Conservation (phyloP, 805 yeast species). For the Saturnispora silvae region DNA sequence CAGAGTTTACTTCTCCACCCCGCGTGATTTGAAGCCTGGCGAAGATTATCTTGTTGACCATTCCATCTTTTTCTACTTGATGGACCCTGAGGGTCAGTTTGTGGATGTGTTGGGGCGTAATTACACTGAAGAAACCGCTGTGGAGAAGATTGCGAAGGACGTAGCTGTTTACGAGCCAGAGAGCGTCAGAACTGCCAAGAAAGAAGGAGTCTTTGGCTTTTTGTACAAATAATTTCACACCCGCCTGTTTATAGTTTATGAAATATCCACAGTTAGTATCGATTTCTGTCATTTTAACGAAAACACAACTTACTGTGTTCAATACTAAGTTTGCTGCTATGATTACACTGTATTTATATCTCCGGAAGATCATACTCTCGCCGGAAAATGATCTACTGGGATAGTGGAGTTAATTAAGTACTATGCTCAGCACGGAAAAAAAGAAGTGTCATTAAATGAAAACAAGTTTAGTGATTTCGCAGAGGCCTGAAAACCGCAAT, state of each 20-base stretch:
- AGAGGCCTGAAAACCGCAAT: too few species aligned
- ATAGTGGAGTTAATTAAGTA: neutral
- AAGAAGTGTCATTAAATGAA: too few species aligned
- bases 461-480: too few species aligned
- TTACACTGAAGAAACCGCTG: slow-evolving; percentile 69
- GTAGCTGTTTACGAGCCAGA: slow-evolving; percentile 67
- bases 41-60: slow-evolving; percentile 96
- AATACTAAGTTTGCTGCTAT: too few species aligned
- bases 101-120: slow-evolving; percentile 93
- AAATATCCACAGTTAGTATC: neutral
- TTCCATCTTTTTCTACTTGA: slow-evolving; percentile 89
- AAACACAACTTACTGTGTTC: too few species aligned
- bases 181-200: slow-evolving; percentile 55
- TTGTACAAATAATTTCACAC: slow-evolving; percentile 32
- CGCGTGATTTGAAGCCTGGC: slow-evolving; percentile 86
- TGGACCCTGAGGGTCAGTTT: slow-evolving; percentile 98
- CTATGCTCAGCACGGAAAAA: neutral
- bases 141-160: slow-evolving; percentile 64
- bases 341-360: too few species aligned
- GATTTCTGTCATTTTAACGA: too few species aligned
- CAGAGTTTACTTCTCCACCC: slow-evolving; percentile 96
- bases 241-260: neutral
- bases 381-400: too few species aligned
- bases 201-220: slow-evolving; percentile 50
- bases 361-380: too few species aligned